Percentiles rank a stretch among this genome's conserved stretches.
Evolutionary conservation across 2,329 filamentous ascomycete species (phyloP).

Genomic region (Cylindrodendrum hubeiense): DNA sequence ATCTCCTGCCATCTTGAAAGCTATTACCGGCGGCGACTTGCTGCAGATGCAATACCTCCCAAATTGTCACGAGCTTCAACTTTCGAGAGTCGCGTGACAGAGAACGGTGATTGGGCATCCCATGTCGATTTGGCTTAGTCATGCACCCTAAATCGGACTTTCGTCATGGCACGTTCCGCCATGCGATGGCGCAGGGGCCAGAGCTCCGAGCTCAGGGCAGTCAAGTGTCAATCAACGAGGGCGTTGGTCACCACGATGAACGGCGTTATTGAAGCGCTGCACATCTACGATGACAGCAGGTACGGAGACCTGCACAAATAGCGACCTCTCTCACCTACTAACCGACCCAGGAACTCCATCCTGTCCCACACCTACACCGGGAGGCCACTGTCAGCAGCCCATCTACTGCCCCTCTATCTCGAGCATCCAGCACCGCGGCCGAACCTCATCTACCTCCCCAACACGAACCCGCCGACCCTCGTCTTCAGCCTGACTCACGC

Average conservation of each 20-base stretch:
- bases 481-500: constrained; percentile 91
- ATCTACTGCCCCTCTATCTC: constrained; percentile 88
- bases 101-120: constrained; percentile 36
- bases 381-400: constrained; percentile 80
- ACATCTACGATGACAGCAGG: constrained; percentile 98
- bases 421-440: constrained; percentile 84
- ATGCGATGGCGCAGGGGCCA: constrained; percentile 23
- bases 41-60: constrained; percentile 7
- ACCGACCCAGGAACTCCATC: constrained; percentile 76
- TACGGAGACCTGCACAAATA: constrained; percentile 51
- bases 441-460: constrained; percentile 86
- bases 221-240: constrained; percentile 38
- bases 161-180: constrained; percentile 47
- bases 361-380: constrained; percentile 91
- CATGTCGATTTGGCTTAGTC: constrained; percentile 41
- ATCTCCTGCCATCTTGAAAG: constrained; percentile 48
- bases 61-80: constrained; percentile 33
- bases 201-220: constrained; percentile 30
- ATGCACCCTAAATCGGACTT: constrained; percentile 32
- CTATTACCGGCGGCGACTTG: constrained; percentile 5
- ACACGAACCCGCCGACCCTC: constrained; percentile 85
- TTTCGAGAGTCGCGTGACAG: constrained; percentile 26
- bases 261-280: constrained; percentile 92
- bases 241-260: constrained; percentile 71
- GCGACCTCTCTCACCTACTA: constrained; percentile 35